These are phyloP conservation scores for Annulohypoxylon nitens DNA, from an alignment of 495 filamentous ascomycete species.

Conservation along the genomic window DNA sequence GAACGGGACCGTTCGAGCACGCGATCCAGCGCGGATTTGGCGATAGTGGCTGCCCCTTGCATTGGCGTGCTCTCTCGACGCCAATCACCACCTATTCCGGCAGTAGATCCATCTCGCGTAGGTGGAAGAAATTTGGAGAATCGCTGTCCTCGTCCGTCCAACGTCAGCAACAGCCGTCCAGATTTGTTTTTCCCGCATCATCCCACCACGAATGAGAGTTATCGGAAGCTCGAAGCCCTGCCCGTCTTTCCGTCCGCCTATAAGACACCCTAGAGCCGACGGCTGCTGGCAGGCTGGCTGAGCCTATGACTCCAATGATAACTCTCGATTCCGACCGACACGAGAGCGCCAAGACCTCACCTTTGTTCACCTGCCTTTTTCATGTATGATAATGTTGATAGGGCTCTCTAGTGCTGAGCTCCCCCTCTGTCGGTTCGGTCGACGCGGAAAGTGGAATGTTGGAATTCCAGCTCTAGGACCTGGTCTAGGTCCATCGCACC, in stretches of 20 bases:
- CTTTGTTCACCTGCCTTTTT: slow-evolving; percentile 48
- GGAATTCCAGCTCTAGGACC: slow-evolving; percentile 30
- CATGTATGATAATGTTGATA: slow-evolving; percentile 22
- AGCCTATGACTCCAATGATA: slow-evolving; percentile 14
- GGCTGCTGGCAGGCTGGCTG: slow-evolving; percentile 7
- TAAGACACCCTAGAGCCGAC: slow-evolving; percentile 12
- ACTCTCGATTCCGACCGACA: slow-evolving; percentile 34
- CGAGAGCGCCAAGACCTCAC: slow-evolving; percentile 37
- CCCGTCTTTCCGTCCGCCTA: slow-evolving; percentile 19
- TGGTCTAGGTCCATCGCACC: slow-evolving; percentile 31
- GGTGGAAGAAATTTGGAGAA: slow-evolving; percentile 33
- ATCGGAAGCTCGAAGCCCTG: not conserved
- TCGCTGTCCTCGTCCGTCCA: slow-evolving; percentile 15
- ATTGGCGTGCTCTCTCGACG: slow-evolving; percentile 28
- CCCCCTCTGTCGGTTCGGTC: slow-evolving; percentile 8
- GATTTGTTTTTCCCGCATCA: slow-evolving; percentile 19
- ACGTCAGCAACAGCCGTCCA: slow-evolving; percentile 32
- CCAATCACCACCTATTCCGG: slow-evolving; percentile 39
- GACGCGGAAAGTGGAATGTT: slow-evolving; percentile 28
- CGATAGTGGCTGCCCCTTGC: slow-evolving; percentile 34
- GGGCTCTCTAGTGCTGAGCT: slow-evolving; percentile 36
- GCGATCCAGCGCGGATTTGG: slow-evolving; percentile 33
- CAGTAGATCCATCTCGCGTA: slow-evolving; percentile 37
- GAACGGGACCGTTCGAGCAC: slow-evolving; percentile 29
- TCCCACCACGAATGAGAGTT: slow-evolving; percentile 34